Percentiles rank a stretch among this genome's conserved stretches.
These are phyloP conservation scores for Plectranthus barbatus DNA, from an alignment of 257 asterid species.

Conservation along the genomic window DNA sequence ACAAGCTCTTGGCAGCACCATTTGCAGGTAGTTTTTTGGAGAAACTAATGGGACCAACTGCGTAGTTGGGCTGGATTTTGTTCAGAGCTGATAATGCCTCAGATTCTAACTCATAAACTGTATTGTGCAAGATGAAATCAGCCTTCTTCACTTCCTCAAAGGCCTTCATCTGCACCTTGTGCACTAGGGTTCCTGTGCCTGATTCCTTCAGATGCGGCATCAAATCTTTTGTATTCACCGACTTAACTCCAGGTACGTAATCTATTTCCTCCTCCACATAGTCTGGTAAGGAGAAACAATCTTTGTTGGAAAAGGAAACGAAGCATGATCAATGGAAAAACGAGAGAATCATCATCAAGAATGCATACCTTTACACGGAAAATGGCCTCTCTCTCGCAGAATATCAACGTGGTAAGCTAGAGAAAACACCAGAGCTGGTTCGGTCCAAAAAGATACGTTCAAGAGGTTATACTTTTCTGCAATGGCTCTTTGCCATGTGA, in stretches of 20 bases:
- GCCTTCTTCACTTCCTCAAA: constrained; percentile 49
- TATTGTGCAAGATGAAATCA: constrained; percentile 57
- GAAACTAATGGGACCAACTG: constrained; percentile 44
- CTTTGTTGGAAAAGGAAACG: background rate
- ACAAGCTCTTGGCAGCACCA: constrained; percentile 26
- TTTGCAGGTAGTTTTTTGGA: constrained; percentile 2
- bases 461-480: constrained; percentile 41
- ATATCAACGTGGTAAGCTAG: constrained; percentile 31
- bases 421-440: constrained; percentile 44
- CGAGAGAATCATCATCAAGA: background rate
- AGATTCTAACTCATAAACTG: constrained; percentile 51
- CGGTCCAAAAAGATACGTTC: constrained; percentile 41
- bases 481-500: constrained; percentile 33
- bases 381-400: constrained; percentile 36
- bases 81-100: constrained; percentile 30
- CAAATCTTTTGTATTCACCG: constrained; percentile 42
- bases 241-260: constrained; percentile 54
- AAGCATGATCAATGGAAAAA: background rate
- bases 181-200: constrained; percentile 15
- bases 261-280: constrained; percentile 38
- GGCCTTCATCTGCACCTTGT: constrained; percentile 20
- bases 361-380: constrained; percentile 19
- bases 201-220: constrained; percentile 35
- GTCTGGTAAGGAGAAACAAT: constrained; percentile 13
- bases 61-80: constrained; percentile 31